These are phyloP conservation scores for Diaporthe ilicicola DNA, from an alignment of 2,329 filamentous ascomycete species.

Conservation along the genomic window DNA sequence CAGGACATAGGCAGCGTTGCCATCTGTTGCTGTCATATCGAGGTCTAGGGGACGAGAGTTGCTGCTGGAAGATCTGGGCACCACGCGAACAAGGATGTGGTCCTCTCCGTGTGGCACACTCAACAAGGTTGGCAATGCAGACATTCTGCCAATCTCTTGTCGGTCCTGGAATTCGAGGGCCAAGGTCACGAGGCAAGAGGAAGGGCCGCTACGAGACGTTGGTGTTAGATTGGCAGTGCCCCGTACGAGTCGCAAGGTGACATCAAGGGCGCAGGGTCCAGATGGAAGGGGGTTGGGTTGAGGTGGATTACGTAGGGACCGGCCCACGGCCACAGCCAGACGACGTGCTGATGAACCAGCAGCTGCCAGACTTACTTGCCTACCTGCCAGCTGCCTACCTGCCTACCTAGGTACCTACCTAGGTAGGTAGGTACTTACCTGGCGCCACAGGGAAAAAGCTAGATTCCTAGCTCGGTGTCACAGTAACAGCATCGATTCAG, in stretches of 20 bases:
- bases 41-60: conserved; percentile 22
- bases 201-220: background rate
- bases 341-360: background rate
- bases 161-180: background rate
- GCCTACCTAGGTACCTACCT: too few relatives aligned
- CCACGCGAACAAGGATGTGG: conserved; percentile 29
- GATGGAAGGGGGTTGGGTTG: conserved; percentile 2
- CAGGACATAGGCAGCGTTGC: conserved; percentile 26
- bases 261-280: conserved; percentile 13
- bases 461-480: background rate
- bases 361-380: background rate
- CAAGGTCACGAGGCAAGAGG: background rate
- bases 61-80: conserved; percentile 2
- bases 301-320: background rate
- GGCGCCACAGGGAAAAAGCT: background rate
- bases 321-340: background rate
- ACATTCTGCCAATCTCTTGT: background rate
- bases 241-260: conserved; percentile 2
- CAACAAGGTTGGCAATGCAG: conserved; percentile 1
- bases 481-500: conserved; percentile 8
- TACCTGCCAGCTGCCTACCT: too few relatives aligned
- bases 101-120: conserved; percentile 6
- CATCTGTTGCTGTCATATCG: conserved; percentile 30
- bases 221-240: background rate
- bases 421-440: too few relatives aligned